A percentile compares a stretch with the other conserved stretches of the same genome.
Conservation (phyloP, 2,329 filamentous ascomycete species). For the Gremmenia infestans region DNA sequence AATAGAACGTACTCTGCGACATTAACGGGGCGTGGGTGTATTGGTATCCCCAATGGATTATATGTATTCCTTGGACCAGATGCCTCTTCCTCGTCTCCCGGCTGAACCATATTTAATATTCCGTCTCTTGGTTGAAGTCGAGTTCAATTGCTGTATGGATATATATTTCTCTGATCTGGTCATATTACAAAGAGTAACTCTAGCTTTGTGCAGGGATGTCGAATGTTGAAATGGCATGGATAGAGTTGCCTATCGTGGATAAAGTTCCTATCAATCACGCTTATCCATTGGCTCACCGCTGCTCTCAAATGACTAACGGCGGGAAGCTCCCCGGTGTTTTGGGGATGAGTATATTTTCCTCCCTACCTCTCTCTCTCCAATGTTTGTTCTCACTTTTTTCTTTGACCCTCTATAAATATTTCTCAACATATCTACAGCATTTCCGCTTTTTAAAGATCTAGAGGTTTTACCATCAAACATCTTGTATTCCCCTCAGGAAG, state of each 20-base stretch:
- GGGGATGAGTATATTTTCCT: too few relatives aligned
- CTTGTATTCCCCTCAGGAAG: too few relatives aligned
- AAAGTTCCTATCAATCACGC: not conserved
- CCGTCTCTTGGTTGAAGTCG: too few relatives aligned
- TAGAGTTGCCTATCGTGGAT: slow-evolving; percentile 8
- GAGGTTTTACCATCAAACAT: not conserved
- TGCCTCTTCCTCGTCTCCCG: slow-evolving; percentile 18
- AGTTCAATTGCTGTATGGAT: not conserved
- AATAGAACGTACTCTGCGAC: slow-evolving; percentile 12
- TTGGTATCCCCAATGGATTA: slow-evolving; percentile 48
- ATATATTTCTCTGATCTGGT: not conserved
- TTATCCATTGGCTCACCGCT: slow-evolving; percentile 9
- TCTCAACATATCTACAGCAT: not conserved
- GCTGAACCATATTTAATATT: slow-evolving; percentile 7
- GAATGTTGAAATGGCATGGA: not conserved
- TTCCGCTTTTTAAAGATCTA: not conserved
- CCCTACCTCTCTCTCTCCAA: too few relatives aligned
- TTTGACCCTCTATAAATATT: not conserved
- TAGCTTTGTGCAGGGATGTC: not conserved
- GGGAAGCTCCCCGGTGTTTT: not conserved
- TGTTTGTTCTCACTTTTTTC: not conserved
- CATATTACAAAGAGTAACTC: not conserved
- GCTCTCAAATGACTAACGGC: not conserved
- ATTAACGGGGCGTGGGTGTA: slow-evolving; percentile 38
- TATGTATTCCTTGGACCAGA: slow-evolving; percentile 31